These are phyloP conservation scores for Ophiorrhiza pumila DNA, from an alignment of 257 asterid genomes.

Conservation along the genomic window DNA sequence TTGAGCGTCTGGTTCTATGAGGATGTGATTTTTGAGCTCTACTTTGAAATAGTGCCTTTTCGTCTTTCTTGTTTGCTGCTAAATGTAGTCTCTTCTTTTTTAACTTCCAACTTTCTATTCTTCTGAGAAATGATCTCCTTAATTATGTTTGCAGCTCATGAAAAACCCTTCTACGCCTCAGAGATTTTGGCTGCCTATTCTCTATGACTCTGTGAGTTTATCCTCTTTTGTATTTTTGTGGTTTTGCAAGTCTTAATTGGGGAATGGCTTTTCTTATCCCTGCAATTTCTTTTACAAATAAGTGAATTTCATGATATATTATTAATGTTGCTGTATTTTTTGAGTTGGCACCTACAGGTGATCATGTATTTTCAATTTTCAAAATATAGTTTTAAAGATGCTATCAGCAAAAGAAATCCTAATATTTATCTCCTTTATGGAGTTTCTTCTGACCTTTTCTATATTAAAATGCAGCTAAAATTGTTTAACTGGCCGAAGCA, in stretches of 20 bases:
- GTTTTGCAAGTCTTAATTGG: neutral
- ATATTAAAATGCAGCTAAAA: constrained; percentile 51
- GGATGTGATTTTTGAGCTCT: neutral
- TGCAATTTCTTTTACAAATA: neutral
- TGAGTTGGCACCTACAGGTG: neutral
- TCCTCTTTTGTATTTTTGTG: constrained; percentile 11
- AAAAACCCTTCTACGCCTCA: constrained; percentile 88
- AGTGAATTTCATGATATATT: neutral
- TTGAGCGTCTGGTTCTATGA: neutral
- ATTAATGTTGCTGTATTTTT: too few relatives aligned
- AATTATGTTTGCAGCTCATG: constrained; percentile 71
- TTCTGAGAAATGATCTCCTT: neutral
- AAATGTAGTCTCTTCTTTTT: neutral
- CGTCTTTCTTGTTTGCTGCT: neutral
- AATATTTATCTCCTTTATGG: neutral
- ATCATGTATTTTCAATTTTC: neutral
- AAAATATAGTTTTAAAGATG: neutral
- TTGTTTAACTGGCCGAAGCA: constrained; percentile 70
- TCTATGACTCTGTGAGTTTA: constrained; percentile 70
- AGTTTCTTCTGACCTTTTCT: neutral
- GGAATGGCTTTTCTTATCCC: neutral
- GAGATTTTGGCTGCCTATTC: constrained; percentile 83
- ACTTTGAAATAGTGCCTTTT: neutral
- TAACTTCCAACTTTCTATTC: neutral
- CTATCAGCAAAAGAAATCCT: neutral